Conservation (phyloP, 2,329 filamentous ascomycete species). For the Graphiopsis chlorocephala region DNA sequence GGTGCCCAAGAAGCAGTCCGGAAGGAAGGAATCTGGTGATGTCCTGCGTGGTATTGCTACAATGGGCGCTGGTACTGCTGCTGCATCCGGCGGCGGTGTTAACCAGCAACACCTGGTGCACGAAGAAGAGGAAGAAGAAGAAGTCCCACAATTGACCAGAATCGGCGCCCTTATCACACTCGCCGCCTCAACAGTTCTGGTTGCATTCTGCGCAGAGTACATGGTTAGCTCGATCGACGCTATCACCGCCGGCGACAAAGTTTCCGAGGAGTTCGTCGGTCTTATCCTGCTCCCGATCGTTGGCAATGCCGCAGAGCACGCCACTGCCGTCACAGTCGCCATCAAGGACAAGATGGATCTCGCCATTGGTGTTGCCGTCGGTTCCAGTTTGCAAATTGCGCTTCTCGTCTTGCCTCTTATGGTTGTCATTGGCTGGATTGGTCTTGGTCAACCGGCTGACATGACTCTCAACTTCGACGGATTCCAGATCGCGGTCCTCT, state of each 20-base stretch:
- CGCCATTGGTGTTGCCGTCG: conserved; percentile 65
- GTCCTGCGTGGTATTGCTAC: conserved; percentile 50
- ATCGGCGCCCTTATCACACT: conserved; percentile 71
- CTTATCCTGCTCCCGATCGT: conserved; percentile 64
- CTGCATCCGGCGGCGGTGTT: conserved; percentile 49
- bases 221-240: conserved; percentile 60
- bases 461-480: conserved; percentile 82
- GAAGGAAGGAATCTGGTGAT: conserved; percentile 50
- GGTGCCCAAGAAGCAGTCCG: conserved; percentile 57
- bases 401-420: conserved; percentile 60
- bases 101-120: conserved; percentile 47
- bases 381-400: conserved; percentile 64
- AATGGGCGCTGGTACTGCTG: conserved; percentile 53
- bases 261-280: conserved; percentile 62
- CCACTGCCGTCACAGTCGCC: conserved; percentile 59
- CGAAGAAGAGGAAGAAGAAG: conserved; percentile 67
- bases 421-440: conserved; percentile 61
- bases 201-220: conserved; percentile 72
- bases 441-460: conserved; percentile 45
- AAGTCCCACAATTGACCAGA: conserved; percentile 72
- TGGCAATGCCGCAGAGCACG: conserved; percentile 65
- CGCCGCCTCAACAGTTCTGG: conserved; percentile 69
- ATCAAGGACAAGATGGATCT: conserved; percentile 68
- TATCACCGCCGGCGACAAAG: conserved; percentile 47
- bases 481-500: conserved; percentile 73